Evolutionary conservation across 2,329 filamentous ascomycete genomes (phyloP).

Genomic region (Colletotrichum euphorbiae): DNA sequence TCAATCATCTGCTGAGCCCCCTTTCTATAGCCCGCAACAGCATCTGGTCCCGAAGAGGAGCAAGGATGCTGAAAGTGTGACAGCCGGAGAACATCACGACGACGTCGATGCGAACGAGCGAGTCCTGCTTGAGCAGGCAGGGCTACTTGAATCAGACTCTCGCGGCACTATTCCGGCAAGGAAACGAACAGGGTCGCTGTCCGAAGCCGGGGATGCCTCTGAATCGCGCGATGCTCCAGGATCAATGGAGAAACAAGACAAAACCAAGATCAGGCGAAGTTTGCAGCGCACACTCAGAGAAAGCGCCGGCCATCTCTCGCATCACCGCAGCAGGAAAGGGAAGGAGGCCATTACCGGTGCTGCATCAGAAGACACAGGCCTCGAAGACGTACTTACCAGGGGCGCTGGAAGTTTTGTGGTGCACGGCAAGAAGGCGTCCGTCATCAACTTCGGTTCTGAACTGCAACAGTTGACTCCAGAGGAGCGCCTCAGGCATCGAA

Average conservation of each 20-base stretch:
- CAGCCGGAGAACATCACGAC: slow-evolving; percentile 51
- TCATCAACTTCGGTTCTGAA: slow-evolving; percentile 96
- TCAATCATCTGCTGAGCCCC: slow-evolving; percentile 48
- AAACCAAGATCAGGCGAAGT: slow-evolving; percentile 82
- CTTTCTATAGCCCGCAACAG: slow-evolving; percentile 39
- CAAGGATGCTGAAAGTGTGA: slow-evolving; percentile 1
- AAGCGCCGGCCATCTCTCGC: slow-evolving; percentile 72
- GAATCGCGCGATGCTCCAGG: slow-evolving; percentile 48
- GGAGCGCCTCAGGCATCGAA: slow-evolving; percentile 76
- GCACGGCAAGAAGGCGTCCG: slow-evolving; percentile 96
- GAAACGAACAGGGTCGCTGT: slow-evolving; percentile 53
- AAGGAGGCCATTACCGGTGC: slow-evolving; percentile 77
- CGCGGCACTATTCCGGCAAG: slow-evolving; percentile 54
- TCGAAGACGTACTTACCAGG: slow-evolving; percentile 79
- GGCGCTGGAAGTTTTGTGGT: slow-evolving; percentile 92
- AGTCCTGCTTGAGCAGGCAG: slow-evolving; percentile 74
- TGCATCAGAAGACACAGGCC: slow-evolving; percentile 60
- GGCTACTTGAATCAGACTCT: slow-evolving; percentile 65
- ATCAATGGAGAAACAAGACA: slow-evolving; percentile 63
- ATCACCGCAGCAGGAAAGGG: slow-evolving; percentile 80
- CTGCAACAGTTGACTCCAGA: slow-evolving; percentile 82
- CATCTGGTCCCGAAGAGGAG: slow-evolving; percentile 29
- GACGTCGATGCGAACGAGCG: slow-evolving; percentile 75
- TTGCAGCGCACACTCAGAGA: slow-evolving; percentile 92
- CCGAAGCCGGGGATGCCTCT: slow-evolving; percentile 55